Evolutionary conservation across 768 basidiomycete genomes (phyloP).

Genomic region (Amanita thiersii): DNA sequence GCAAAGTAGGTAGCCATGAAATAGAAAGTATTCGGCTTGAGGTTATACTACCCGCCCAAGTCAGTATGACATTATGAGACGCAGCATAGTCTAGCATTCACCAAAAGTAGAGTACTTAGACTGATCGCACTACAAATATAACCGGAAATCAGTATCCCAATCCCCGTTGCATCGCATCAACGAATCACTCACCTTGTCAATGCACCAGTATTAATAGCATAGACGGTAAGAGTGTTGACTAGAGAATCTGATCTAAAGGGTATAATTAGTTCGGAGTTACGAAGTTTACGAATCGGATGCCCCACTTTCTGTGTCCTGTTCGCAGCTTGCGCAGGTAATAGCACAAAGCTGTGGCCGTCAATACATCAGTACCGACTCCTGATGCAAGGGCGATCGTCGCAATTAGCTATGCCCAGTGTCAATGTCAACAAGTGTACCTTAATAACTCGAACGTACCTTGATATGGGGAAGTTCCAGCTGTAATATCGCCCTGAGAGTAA

Average conservation of each 20-base stretch:
- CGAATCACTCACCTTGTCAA: constrained; percentile 45
- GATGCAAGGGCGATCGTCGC: constrained; percentile 41
- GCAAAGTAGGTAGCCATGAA: constrained; percentile 54
- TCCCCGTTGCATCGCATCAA: too few species aligned
- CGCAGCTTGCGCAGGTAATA: constrained; percentile 47
- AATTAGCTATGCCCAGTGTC: constrained; percentile 23
- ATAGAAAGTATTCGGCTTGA: constrained; percentile 41
- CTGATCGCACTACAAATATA: constrained; percentile 32
- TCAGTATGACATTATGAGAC: constrained; percentile 4
- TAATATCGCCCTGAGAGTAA: not conserved
- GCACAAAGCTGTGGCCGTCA: constrained; percentile 43
- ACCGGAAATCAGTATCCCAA: too few species aligned
- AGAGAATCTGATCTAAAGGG: constrained; percentile 46
- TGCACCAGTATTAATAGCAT: constrained; percentile 54
- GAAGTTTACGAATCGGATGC: not conserved
- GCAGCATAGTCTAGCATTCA: constrained; percentile 11
- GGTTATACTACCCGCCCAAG: constrained; percentile 35
- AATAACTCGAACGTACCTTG: constrained; percentile 1
- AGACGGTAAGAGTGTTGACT: constrained; percentile 48
- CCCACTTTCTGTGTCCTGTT: constrained; percentile 36
- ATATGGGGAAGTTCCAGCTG: constrained; percentile 1
- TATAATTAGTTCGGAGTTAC: not conserved
- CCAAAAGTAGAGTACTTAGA: constrained; percentile 28
- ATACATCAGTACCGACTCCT: constrained; percentile 41
- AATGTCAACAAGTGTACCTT: not conserved